phyloP scores from a whole-genome alignment of 139 green algal genomes.

The Dunaliella primolecta region DNA sequence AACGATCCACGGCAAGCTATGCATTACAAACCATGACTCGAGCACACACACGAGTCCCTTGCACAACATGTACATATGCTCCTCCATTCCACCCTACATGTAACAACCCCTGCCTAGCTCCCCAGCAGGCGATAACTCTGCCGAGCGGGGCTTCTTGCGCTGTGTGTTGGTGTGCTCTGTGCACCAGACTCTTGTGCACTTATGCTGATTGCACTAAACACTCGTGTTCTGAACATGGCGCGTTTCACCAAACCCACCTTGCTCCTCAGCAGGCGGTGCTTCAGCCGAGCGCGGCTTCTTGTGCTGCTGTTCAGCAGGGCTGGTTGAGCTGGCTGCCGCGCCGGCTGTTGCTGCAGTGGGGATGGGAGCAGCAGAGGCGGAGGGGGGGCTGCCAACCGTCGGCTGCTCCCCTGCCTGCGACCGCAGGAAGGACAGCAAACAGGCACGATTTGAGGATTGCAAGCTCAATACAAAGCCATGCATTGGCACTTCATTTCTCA shows the following conservation, averaged over 20 bases:
- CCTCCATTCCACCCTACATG: too few relatives aligned
- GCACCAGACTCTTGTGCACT: not conserved
- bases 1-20: too few relatives aligned
- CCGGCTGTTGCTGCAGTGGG: not conserved
- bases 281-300: not conserved
- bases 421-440: not conserved
- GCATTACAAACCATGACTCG: too few relatives aligned
- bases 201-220: too few relatives aligned
- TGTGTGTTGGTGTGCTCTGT: not conserved
- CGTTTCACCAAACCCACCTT: too few relatives aligned
- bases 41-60: too few relatives aligned
- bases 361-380: not conserved
- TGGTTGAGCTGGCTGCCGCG: not conserved
- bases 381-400: not conserved
- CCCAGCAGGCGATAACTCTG: not conserved
- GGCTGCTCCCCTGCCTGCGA: not conserved
- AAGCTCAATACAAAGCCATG: too few relatives aligned
- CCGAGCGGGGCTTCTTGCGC: too few relatives aligned
- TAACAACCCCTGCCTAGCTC: not conserved
- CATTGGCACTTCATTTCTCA: too few relatives aligned
- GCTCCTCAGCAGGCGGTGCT: not conserved
- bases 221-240: too few relatives aligned
- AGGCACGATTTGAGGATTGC: not conserved
- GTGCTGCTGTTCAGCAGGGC: not conserved
- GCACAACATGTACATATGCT: too few relatives aligned